Percentiles rank a stretch among this genome's conserved stretches.
Evolutionary conservation across 108 stramenopile species (phyloP).

Genomic region (Skeletonema costatum): DNA sequence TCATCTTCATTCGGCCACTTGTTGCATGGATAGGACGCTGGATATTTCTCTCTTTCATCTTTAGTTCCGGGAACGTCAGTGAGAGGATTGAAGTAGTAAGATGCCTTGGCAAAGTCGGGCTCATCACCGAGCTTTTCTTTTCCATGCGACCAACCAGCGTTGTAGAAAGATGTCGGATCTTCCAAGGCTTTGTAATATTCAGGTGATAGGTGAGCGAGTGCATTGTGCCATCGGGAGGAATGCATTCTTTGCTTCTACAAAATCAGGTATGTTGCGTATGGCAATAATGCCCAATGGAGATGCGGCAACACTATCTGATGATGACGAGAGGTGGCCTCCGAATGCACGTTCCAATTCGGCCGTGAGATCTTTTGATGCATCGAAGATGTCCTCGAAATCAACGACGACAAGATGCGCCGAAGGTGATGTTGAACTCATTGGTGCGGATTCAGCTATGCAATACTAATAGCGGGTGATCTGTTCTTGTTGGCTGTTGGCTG

Average conservation of each 20-base stretch:
- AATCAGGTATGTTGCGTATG: slow-evolving; percentile 82
- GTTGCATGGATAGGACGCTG: slow-evolving; percentile 87
- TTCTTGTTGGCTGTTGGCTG: background rate
- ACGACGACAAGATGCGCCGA: slow-evolving; percentile 46
- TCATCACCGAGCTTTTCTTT: slow-evolving; percentile 89
- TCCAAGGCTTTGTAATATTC: slow-evolving; percentile 50
- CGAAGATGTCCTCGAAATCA: slow-evolving; percentile 50
- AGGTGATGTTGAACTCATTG: background rate
- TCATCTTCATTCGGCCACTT: slow-evolving; percentile 74
- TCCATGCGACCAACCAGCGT: slow-evolving; percentile 92
- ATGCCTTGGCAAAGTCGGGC: slow-evolving; percentile 88
- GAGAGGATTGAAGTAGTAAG: slow-evolving; percentile 89
- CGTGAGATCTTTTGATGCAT: slow-evolving; percentile 21
- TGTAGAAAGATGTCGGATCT: slow-evolving; percentile 78
- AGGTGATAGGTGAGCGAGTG: slow-evolving; percentile 67
- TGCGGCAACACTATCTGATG: background rate
- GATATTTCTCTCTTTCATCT: slow-evolving; percentile 74
- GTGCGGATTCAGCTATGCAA: no score
- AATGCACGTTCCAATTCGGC: slow-evolving; percentile 58
- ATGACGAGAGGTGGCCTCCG: slow-evolving; percentile 31
- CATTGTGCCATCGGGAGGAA: slow-evolving; percentile 81
- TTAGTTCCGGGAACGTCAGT: slow-evolving; percentile 78
- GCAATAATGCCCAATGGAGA: slow-evolving; percentile 71
- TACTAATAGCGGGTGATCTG: no score
- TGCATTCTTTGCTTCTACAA: slow-evolving; percentile 64